These are phyloP conservation scores for Cylindrodendrum hubeiense DNA, from an alignment of 2,329 filamentous ascomycete genomes.

Conservation along the genomic window DNA sequence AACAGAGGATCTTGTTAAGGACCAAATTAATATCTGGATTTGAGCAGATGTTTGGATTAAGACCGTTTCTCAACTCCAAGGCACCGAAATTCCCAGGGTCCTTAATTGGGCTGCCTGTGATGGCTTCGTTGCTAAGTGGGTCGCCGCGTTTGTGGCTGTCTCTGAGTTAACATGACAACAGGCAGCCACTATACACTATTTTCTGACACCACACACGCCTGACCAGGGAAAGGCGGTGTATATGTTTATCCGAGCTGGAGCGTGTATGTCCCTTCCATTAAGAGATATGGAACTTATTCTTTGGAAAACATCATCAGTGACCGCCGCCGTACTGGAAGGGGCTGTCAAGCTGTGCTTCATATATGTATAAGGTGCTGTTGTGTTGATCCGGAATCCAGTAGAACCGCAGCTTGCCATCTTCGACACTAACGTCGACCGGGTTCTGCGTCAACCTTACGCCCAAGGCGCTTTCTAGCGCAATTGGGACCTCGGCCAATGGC, in stretches of 20 bases:
- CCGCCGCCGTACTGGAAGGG: slow-evolving; percentile 37
- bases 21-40: too few species aligned
- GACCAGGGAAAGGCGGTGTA: not conserved
- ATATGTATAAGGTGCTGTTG: slow-evolving; percentile 60
- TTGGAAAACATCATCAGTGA: not conserved
- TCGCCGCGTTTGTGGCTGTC: slow-evolving; percentile 4
- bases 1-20: not conserved
- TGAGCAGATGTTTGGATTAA: not conserved
- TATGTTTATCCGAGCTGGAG: not conserved
- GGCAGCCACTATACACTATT: slow-evolving; percentile 31
- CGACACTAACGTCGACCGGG: slow-evolving; percentile 59
- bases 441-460: slow-evolving; percentile 60
- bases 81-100: slow-evolving; percentile 28
- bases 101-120: slow-evolving; percentile 29
- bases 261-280: not conserved
- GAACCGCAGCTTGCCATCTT: slow-evolving; percentile 58
- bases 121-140: slow-evolving; percentile 12
- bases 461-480: slow-evolving; percentile 54
- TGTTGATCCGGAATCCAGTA: slow-evolving; percentile 62
- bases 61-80: slow-evolving; percentile 10
- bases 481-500: slow-evolving; percentile 59
- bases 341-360: slow-evolving; percentile 53
- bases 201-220: not conserved
- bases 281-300: not conserved
- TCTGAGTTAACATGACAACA: slow-evolving; percentile 22